These are phyloP conservation scores for Omphalotus olearius DNA, from an alignment of 1,284 basidiomycete species.

Conservation along the genomic window DNA sequence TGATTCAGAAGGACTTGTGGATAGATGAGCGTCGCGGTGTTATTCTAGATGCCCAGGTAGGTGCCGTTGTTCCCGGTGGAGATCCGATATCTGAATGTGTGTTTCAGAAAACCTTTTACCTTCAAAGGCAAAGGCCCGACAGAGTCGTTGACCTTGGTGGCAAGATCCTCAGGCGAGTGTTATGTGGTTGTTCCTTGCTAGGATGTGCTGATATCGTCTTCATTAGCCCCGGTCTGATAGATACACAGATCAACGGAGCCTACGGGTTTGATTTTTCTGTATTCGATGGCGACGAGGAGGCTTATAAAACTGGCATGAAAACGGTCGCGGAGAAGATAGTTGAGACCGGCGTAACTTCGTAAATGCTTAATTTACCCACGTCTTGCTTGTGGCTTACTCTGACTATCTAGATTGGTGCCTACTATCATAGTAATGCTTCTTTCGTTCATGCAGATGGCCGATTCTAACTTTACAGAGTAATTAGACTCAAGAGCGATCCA, in stretches of 20 bases:
- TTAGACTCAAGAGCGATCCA: conserved; percentile 71
- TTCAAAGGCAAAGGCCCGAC: conserved; percentile 56
- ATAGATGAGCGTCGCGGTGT: conserved; percentile 66
- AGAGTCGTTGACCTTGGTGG: conserved; percentile 63
- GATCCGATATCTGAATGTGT: not conserved
- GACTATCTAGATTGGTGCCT: conserved; percentile 53
- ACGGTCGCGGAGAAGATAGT: conserved; percentile 71
- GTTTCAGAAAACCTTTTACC: conserved; percentile 60
- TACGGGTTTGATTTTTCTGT: conserved; percentile 90
- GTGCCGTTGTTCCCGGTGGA: conserved; percentile 11
- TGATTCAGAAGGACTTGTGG: conserved; percentile 71
- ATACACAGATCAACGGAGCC: conserved; percentile 84
- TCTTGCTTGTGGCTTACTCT: conserved; percentile 7
- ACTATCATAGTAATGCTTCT: conserved; percentile 65
- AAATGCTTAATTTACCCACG: conserved; percentile 27
- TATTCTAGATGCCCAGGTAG: conserved; percentile 71
- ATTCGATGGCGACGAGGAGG: conserved; percentile 64
- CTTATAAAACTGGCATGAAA: conserved; percentile 67
- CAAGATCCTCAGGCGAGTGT: conserved; percentile 64
- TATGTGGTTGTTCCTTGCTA: not conserved
- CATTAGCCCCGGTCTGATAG: conserved; percentile 69
- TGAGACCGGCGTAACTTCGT: conserved; percentile 87
- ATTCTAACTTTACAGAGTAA: not conserved
- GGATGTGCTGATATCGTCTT: conserved; percentile 8
- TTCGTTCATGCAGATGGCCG: not conserved